These are phyloP conservation scores for Ophioceras dolichostomum DNA, from an alignment of 2,329 filamentous ascomycete genomes.

Conservation along the genomic window DNA sequence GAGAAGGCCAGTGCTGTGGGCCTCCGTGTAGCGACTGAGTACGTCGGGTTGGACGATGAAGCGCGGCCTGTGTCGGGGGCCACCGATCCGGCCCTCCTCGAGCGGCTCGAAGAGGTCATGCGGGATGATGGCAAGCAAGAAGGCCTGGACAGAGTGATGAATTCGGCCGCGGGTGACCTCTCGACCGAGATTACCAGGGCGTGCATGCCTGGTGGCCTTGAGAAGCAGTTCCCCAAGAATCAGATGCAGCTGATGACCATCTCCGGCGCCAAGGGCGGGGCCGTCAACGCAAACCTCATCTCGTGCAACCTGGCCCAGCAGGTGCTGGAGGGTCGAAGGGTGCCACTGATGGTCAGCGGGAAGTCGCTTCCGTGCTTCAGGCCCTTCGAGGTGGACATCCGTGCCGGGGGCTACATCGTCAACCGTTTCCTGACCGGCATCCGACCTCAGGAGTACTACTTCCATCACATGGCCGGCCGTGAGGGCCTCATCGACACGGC, in stretches of 20 bases:
- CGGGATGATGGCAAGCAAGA: slow-evolving; percentile 86
- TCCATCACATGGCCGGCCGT: slow-evolving; percentile 98
- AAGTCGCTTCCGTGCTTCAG: slow-evolving; percentile 92
- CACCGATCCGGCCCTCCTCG: slow-evolving; percentile 58
- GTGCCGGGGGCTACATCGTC: slow-evolving; percentile 86
- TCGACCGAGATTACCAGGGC: slow-evolving; percentile 67
- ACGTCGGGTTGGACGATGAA: slow-evolving; percentile 67
- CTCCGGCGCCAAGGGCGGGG: slow-evolving; percentile 85
- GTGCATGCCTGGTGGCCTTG: slow-evolving; percentile 71
- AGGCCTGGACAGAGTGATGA: slow-evolving; percentile 80
- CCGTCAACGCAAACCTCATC: slow-evolving; percentile 93
- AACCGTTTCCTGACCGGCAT: slow-evolving; percentile 98
- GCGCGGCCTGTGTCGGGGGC: slow-evolving; percentile 47
- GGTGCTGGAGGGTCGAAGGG: slow-evolving; percentile 85
- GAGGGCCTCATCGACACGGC: slow-evolving; percentile 98
- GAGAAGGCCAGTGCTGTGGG: slow-evolving; percentile 57
- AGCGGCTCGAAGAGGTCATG: slow-evolving; percentile 76
- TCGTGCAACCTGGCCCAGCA: slow-evolving; percentile 97
- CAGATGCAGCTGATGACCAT: slow-evolving; percentile 99
- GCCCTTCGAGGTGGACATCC: slow-evolving; percentile 77
- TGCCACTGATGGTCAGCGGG: slow-evolving; percentile 94
- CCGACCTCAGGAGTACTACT: slow-evolving; percentile 94
- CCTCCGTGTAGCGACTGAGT: slow-evolving; percentile 69
- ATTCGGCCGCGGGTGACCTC: slow-evolving; percentile 53
- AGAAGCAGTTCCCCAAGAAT: slow-evolving; percentile 89